Conservation (phyloP, 1,284 basidiomycete species). For the Phaffia rhodozyma region DNA sequence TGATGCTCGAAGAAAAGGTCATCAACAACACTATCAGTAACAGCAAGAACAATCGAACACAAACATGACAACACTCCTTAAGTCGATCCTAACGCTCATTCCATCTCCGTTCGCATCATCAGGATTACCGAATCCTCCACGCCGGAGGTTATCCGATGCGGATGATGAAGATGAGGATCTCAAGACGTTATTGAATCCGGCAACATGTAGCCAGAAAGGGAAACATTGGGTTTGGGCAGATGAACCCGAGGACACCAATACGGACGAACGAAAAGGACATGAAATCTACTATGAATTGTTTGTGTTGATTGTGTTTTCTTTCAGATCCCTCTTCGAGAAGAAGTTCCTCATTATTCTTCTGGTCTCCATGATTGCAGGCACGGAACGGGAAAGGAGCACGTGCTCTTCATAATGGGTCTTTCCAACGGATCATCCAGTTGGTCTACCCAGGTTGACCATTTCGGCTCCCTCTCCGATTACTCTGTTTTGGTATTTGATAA, state of each 20-base stretch:
- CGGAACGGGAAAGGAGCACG: constrained; percentile 49
- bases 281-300: constrained; percentile 28
- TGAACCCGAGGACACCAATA: constrained; percentile 32
- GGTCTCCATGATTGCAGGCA: constrained; percentile 32
- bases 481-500: constrained; percentile 74
- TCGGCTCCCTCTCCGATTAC: constrained; percentile 43
- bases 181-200: neutral
- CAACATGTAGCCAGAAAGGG: neutral
- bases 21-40: neutral
- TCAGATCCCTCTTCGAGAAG: no score
- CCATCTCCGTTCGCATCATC: neutral
- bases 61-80: neutral
- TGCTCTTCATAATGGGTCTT: constrained; percentile 61
- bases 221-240: neutral
- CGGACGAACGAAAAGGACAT: constrained; percentile 31
- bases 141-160: neutral
- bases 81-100: neutral
- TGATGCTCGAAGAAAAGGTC: neutral
- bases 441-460: constrained; percentile 31
- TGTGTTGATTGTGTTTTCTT: constrained; percentile 43
- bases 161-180: neutral
- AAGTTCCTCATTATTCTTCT: no score
- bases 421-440: constrained; percentile 41
- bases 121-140: neutral
- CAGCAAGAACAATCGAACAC: neutral